phyloP scores from a whole-genome alignment of 2,329 filamentous ascomycete genomes.

The Sarocladium brachiariae region DNA sequence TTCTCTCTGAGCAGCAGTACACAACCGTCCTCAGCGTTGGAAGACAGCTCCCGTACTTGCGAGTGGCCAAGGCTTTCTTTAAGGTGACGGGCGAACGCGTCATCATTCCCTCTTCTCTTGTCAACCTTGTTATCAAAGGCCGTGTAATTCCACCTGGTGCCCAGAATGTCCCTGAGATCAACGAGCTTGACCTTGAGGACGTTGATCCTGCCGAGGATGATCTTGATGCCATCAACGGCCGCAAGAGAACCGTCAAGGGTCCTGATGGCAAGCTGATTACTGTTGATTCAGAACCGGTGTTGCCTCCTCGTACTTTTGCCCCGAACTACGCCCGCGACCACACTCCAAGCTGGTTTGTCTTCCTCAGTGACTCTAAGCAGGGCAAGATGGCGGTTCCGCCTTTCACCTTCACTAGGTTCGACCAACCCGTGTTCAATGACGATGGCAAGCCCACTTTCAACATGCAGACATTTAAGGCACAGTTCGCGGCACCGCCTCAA shows the following conservation, averaged over 20 bases:
- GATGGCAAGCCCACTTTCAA: conserved; percentile 84
- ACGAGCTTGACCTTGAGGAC: conserved; percentile 78
- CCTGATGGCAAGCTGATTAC: conserved; percentile 48
- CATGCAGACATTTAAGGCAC: conserved; percentile 93
- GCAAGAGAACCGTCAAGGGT: conserved; percentile 60
- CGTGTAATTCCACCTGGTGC: conserved; percentile 86
- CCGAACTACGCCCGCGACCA: conserved; percentile 88
- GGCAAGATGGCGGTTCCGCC: conserved; percentile 95
- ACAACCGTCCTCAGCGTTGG: conserved; percentile 68
- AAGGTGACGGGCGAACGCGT: conserved; percentile 89
- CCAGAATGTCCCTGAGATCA: conserved; percentile 64
- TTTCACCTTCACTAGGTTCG: conserved; percentile 89
- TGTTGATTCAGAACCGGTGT: conserved; percentile 57
- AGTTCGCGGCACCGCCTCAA: conserved; percentile 91
- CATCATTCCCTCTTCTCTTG: conserved; percentile 86
- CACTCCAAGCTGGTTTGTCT: conserved; percentile 87
- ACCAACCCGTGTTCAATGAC: conserved; percentile 76
- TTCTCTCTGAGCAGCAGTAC: conserved; percentile 73
- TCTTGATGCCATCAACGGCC: conserved; percentile 74
- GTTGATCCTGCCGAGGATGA: conserved; percentile 90
- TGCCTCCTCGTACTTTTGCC: conserved; percentile 81
- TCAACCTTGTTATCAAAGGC: conserved; percentile 91
- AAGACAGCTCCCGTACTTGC: conserved; percentile 74
- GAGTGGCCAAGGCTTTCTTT: conserved; percentile 92
- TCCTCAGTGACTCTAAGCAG: conserved; percentile 88